Evolutionary conservation across 192 early-diverging fungal species (phyloP), one percentile per base, ranked within the genome.

Genomic region (Phycomyces blakesleeanus): DNA sequence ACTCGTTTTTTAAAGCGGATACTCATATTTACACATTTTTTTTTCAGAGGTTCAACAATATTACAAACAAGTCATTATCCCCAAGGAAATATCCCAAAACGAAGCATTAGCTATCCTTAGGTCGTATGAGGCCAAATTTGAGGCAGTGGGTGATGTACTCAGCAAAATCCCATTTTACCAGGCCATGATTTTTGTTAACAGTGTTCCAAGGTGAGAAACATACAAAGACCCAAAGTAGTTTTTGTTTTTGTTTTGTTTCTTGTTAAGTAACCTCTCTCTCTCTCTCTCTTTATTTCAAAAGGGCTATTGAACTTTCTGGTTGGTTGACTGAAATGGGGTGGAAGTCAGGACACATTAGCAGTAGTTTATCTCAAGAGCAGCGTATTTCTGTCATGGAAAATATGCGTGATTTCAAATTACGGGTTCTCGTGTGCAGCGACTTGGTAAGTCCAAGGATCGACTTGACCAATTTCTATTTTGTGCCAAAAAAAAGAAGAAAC

Each of bases 401-500:
- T 6, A 79, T 79, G 26, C 66, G 83, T 20, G 74, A 80, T 22
- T 84, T 84, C 42, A 73, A 78, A 26, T 44, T 84, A 16, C 59
- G 83, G n/a, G 69, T 84, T 11, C 71, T 84, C 26, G 78, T 84
- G 24, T 84, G 80, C 59, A 84, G 83, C 61, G 83, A 84, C 67
- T 62, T 84, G 75, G 83, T 84, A 79, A 62, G 59, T 42, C 5
- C 24, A 55, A 4, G 11, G 15, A 52, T 22, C 51, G 25, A 52
- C 10, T 15, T 14, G 42, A 22, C 6, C 21, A 12, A 15, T 61
- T 57, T 20, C 8, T 57, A 34, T 22, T 9, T 29, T 27, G 15
- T 7, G 29, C 7, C 2, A 34, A 34, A 34, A 34, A 34, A 34
- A 34, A 34, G 7, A 34, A 34, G 29, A 7, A 7, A 34, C 29